Percentiles rank a stretch among this genome's conserved stretches.
Evolutionary conservation across 192 early-diverging fungal genomes (phyloP).

Genomic region (Coemansia sp.): DNA sequence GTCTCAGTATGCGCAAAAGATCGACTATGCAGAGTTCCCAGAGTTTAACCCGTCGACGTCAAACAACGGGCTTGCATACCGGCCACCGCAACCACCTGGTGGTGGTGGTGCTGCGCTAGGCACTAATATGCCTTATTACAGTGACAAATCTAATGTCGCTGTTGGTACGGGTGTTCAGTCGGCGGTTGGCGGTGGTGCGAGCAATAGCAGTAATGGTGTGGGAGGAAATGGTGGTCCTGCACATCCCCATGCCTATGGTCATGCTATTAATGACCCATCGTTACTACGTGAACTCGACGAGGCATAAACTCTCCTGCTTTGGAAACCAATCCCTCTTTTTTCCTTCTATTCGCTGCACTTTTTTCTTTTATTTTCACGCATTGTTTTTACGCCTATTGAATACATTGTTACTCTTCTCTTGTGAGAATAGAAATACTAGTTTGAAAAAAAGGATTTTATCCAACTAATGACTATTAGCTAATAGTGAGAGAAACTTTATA

Average conservation of each 20-base stretch:
- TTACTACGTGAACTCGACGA: constrained; percentile 40
- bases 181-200: neutral
- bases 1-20: constrained; percentile 35
- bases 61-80: constrained; percentile 9
- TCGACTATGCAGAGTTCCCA: constrained; percentile 46
- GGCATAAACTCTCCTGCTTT: too few species aligned
- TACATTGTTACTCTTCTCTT: neutral
- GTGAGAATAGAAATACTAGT: too few species aligned
- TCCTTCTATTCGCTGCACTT: neutral
- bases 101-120: neutral
- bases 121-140: constrained; percentile 6
- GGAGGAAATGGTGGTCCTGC: neutral
- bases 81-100: neutral
- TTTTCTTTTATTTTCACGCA: neutral
- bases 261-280: constrained; percentile 11
- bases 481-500: too few species aligned
- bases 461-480: too few species aligned
- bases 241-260: neutral
- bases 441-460: too few species aligned
- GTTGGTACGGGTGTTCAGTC: neutral
- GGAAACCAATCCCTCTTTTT: too few species aligned
- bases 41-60: constrained; percentile 45
- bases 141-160: constrained; percentile 11
- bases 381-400: neutral
- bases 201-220: neutral